Conservation (phyloP, 331 rosid genomes). For the Quercus phellos region DNA sequence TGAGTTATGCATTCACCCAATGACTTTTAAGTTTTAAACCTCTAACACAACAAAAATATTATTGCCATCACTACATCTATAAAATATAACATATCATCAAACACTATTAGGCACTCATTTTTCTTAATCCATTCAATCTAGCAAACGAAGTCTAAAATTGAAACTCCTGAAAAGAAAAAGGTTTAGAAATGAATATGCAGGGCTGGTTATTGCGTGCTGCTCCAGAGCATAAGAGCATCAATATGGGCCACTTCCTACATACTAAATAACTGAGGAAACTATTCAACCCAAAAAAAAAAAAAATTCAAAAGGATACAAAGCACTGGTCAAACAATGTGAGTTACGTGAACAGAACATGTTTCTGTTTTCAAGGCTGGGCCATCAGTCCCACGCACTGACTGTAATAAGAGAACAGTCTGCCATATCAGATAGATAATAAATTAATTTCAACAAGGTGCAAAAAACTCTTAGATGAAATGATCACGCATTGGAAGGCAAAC, state of each 20-base stretch:
- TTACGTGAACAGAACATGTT: not conserved
- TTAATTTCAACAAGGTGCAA: not conserved
- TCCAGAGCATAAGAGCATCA: not conserved
- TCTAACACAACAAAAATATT: too few relatives aligned
- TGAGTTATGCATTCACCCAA: not conserved
- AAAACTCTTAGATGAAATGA: not conserved
- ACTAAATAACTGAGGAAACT: not conserved
- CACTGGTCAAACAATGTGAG: not conserved
- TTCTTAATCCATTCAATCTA: not conserved
- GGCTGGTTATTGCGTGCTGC: not conserved
- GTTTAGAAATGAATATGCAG: not conserved
- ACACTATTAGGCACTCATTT: not conserved
- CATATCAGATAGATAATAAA: not conserved
- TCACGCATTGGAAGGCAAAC: not conserved
- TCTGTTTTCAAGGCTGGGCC: not conserved
- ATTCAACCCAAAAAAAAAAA: too few relatives aligned
- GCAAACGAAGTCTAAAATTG: not conserved
- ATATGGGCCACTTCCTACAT: not conserved
- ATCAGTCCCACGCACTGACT: not conserved
- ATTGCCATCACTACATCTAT: not conserved
- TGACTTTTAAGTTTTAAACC: not conserved
- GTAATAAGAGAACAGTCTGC: not conserved
- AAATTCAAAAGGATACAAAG: not conserved
- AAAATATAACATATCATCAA: not conserved
- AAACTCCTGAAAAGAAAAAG: not conserved